Evolutionary conservation across 2,329 filamentous ascomycete genomes (phyloP).

Genomic region (Dryadomyces quercivorus): DNA sequence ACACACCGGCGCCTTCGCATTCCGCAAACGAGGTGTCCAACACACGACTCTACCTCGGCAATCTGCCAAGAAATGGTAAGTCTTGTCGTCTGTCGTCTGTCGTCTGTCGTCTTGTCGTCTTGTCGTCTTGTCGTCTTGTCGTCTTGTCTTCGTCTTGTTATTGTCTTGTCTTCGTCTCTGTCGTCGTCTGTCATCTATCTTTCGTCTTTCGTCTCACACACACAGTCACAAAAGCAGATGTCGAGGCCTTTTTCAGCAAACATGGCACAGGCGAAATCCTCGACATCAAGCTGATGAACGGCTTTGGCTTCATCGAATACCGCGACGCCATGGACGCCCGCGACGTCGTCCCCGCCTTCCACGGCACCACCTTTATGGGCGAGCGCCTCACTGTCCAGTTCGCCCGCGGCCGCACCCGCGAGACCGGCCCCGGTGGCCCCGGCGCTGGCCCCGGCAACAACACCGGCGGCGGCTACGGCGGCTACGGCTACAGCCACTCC

Average conservation of each 20-base stretch:
- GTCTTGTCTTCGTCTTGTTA: too few species aligned
- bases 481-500: constrained; percentile 26
- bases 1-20: background rate
- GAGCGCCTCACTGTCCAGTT: constrained; percentile 97
- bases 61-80: constrained; percentile 84
- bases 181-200: constrained; percentile 10
- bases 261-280: constrained; percentile 96
- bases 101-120: constrained; percentile 12
- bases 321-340: constrained; percentile 97
- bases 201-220: too few species aligned
- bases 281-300: constrained; percentile 99
- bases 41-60: constrained; percentile 23
- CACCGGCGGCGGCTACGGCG: background rate
- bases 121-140: too few species aligned
- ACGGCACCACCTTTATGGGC: constrained; percentile 97
- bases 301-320: constrained; percentile 99
- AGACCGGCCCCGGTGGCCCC: constrained; percentile 12
- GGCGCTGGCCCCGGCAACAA: background rate
- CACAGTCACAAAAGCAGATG: constrained; percentile 93
- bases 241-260: constrained; percentile 88
- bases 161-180: constrained; percentile 14
- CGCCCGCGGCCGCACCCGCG: constrained; percentile 63
- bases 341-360: constrained; percentile 75
- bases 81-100: background rate
- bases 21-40: constrained; percentile 57